These are phyloP conservation scores for Cladophialophora psammophila DNA, from an alignment of 2,329 filamentous ascomycete genomes.

Conservation along the genomic window DNA sequence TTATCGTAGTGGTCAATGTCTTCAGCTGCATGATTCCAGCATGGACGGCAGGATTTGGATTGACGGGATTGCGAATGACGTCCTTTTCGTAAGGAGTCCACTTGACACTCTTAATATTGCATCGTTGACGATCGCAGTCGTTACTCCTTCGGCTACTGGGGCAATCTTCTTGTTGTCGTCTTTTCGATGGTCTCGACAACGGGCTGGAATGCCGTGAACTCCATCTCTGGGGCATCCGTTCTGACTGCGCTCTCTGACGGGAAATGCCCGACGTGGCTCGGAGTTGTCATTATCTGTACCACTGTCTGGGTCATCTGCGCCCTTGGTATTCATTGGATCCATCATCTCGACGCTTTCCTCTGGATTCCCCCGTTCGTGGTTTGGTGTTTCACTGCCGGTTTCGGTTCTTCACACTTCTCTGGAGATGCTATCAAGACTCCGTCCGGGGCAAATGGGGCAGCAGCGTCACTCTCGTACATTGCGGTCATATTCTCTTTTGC, in stretches of 20 bases:
- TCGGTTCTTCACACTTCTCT: constrained; percentile 46
- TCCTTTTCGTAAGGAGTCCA: constrained; percentile 40
- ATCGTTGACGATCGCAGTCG: constrained; percentile 36
- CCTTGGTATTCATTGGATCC: constrained; percentile 50
- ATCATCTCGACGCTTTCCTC: constrained; percentile 47
- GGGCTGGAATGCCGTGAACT: constrained; percentile 51
- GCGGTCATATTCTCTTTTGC: constrained; percentile 50
- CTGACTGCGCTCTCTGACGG: constrained; percentile 48
- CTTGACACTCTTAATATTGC: background rate
- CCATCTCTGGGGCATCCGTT: constrained; percentile 48
- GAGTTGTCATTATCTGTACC: constrained; percentile 49
- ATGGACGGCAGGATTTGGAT: constrained; percentile 43
- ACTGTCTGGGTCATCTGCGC: constrained; percentile 49
- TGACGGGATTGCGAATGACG: constrained; percentile 49
- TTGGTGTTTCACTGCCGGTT: constrained; percentile 50
- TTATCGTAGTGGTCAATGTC: constrained; percentile 48
- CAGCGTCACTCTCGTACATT: constrained; percentile 47
- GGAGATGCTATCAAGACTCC: constrained; percentile 41
- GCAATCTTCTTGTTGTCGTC: constrained; percentile 48
- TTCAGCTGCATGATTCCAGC: constrained; percentile 42
- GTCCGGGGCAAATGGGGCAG: constrained; percentile 45
- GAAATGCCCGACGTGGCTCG: constrained; percentile 48
- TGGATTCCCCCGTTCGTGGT: constrained; percentile 50
- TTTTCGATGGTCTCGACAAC: constrained; percentile 50
- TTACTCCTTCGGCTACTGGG: constrained; percentile 51